Percentiles rank a stretch among this genome's conserved stretches.
Evolutionary conservation across 2,329 filamentous ascomycete species (phyloP).

Genomic region (Didymella glomerata): DNA sequence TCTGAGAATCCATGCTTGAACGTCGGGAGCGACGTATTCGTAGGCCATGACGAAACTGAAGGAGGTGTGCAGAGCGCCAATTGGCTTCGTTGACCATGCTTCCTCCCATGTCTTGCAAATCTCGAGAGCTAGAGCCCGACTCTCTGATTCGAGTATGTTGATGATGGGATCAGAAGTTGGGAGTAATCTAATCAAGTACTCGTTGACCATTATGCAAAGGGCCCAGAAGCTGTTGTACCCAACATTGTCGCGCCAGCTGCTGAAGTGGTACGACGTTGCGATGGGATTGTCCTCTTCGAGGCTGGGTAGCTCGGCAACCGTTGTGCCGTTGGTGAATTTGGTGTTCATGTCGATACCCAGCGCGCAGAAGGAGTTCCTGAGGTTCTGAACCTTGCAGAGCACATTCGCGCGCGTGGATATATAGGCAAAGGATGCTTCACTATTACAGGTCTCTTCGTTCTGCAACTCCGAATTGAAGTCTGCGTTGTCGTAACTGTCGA

Average conservation of each 20-base stretch:
- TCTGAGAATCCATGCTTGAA: slow-evolving; percentile 40
- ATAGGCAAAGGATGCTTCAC: slow-evolving; percentile 7
- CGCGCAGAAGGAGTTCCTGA: slow-evolving; percentile 35
- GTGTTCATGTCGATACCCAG: slow-evolving; percentile 33
- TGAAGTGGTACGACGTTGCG: slow-evolving; percentile 41
- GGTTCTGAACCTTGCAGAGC: slow-evolving; percentile 34
- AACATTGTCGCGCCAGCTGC: slow-evolving; percentile 42
- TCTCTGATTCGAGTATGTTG: slow-evolving; percentile 39
- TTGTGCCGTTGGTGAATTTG: slow-evolving; percentile 34
- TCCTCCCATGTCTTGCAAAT: slow-evolving; percentile 50
- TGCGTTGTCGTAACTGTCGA: slow-evolving; percentile 28
- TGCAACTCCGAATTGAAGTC: slow-evolving; percentile 27
- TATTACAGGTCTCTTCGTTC: slow-evolving; percentile 15
- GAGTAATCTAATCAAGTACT: slow-evolving; percentile 40
- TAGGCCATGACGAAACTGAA: slow-evolving; percentile 47
- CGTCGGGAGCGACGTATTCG: slow-evolving; percentile 37
- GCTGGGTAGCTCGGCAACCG: slow-evolving; percentile 32
- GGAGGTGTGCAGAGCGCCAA: slow-evolving; percentile 44
- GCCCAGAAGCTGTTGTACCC: slow-evolving; percentile 47
- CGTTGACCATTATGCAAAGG: slow-evolving; percentile 43
- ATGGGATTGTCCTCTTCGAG: slow-evolving; percentile 33
- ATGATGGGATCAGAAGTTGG: slow-evolving; percentile 32
- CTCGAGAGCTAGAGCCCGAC: slow-evolving; percentile 36
- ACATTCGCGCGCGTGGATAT: slow-evolving; percentile 25
- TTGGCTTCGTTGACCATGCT: slow-evolving; percentile 44